phyloP scores from a whole-genome alignment of 2,329 filamentous ascomycete species.

The Fusarium burgessii region DNA sequence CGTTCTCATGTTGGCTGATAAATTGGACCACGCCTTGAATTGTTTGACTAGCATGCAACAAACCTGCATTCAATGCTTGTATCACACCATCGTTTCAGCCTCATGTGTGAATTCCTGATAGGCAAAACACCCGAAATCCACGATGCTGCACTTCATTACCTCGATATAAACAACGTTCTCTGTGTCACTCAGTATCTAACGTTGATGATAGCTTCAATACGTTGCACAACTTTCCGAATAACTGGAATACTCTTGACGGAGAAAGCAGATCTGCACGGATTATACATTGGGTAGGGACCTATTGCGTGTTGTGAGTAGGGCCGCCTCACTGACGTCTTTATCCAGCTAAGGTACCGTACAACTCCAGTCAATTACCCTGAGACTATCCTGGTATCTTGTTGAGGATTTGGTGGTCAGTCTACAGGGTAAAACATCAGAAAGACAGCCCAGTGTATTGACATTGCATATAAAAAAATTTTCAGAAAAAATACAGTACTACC shows the following conservation, averaged over 20 bases:
- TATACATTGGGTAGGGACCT: not conserved
- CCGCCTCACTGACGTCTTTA: not conserved
- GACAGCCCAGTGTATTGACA: no score
- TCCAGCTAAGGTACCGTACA: not conserved
- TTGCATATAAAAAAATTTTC: no score
- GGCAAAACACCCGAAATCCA: not conserved
- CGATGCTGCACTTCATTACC: not conserved
- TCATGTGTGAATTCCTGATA: not conserved
- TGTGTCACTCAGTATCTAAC: not conserved
- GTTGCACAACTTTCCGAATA: not conserved
- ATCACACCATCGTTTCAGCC: conserved; percentile 6
- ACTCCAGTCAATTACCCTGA: no score
- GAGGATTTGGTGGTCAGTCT: not conserved
- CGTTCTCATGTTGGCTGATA: not conserved
- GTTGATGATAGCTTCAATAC: not conserved
- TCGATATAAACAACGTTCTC: not conserved
- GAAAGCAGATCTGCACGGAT: not conserved
- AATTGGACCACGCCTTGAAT: not conserved
- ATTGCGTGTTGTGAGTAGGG: not conserved
- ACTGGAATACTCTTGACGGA: conserved; percentile 8
- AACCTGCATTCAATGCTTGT: not conserved
- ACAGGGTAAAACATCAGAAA: no score
- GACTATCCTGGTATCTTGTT: no score
- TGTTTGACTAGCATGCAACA: not conserved
- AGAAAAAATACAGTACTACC: not conserved